Conservation (phyloP, 129 eudicot species). For the Chrysanthemum lavandulifolium region DNA sequence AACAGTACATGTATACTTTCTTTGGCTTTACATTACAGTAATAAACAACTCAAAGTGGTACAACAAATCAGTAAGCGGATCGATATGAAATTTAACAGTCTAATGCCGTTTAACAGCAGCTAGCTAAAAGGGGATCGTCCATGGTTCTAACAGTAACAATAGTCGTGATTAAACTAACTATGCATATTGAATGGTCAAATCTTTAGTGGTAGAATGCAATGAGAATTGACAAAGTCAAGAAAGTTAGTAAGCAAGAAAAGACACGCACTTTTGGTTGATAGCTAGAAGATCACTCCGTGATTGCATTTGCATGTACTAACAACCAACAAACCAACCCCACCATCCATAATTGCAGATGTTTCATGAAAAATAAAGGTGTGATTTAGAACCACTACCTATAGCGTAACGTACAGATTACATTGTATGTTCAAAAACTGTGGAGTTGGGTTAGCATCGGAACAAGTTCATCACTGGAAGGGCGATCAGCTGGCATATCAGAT, state of each 20-base stretch:
- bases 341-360: too few relatives aligned
- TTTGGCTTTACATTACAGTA: too few relatives aligned
- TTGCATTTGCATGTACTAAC: background rate
- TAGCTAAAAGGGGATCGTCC: background rate
- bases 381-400: background rate
- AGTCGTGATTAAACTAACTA: background rate
- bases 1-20: too few relatives aligned
- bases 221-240: constrained; percentile 1
- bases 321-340: background rate
- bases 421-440: constrained; percentile 58
- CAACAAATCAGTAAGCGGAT: too few relatives aligned
- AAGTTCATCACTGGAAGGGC: constrained; percentile 88
- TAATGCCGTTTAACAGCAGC: background rate
- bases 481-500: constrained; percentile 74
- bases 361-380: too few relatives aligned
- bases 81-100: too few relatives aligned
- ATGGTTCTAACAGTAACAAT: background rate
- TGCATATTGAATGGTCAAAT: background rate
- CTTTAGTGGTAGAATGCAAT: background rate
- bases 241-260: background rate
- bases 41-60: too few relatives aligned
- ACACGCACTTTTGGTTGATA: background rate
- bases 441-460: constrained; percentile 94
- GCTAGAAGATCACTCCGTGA: background rate
- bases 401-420: background rate